Evolutionary conservation across 2,329 filamentous ascomycete species (phyloP), one percentile per base, ranked within the genome.

Genomic region (Emergomyces orientalis): DNA sequence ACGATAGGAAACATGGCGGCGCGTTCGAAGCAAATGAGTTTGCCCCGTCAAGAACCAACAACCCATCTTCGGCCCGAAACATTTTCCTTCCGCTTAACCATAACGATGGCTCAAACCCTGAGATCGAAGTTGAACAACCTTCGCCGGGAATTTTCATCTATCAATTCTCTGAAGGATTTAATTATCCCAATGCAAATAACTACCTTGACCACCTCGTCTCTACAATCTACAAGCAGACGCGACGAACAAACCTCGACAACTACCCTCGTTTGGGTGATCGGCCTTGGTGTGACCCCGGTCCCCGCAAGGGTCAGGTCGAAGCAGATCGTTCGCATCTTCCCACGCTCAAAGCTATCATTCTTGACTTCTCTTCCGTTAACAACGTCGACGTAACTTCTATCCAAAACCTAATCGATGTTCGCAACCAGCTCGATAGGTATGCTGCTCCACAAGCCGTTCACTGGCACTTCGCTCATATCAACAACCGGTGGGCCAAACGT

Each of bases 91-190:
- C 94, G 0, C 81, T 97, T 63, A 86, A 90, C 69, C 91, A 95
- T 73, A 81, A 82, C n/a, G 93, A 97, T 72, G 93, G 93, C 37
- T 91, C 90, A 1, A 97, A 97, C 74, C 93, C 93, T 0, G 82
- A 88, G 32, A 82, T 97, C 56, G 82, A 88, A 13, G 80, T 96
- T n/a, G 82, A 89, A 65, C 85, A 85, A 62, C 92, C 94, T 0
- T 90, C 94, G 70, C 93, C 93, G 0, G 94, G 94, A 60, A 84
- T 99, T 67, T 96, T 97, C 77, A 96, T 97, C 71, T 97, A 96
- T 79, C 87, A 93, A 54, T 97, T 96, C 75, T 86, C 89, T 0
- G 93, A 97, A 77, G 90, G 92, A 52, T 96, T 96, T 81, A 96
- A 94, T 77, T 99, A 97, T 71, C 91, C 93, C 64, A 99, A 96